Base-by-base conservation (phyloP, 2,329 filamentous ascomycete genomes). In the Fusarium abutilonis region DNA sequence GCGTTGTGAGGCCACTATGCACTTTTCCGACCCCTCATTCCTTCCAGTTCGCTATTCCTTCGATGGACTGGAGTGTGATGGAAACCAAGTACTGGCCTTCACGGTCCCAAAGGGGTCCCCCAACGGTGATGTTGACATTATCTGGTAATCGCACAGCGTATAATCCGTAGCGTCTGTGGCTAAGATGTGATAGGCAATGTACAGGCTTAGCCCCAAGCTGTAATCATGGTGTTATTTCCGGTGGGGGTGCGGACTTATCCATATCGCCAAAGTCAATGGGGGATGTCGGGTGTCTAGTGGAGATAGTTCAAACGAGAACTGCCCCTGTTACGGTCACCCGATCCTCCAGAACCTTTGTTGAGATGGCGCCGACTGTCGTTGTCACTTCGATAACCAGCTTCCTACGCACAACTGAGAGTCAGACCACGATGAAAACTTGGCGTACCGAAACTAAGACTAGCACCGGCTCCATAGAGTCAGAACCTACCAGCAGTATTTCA, bases 91-190 rank as follows among this genome's bases (percentile, higher is more conserved):
- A 13, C 9, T 32, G 5, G 23, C 31, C 11, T 51, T 51, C 9
- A 43, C 29, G 21, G 48, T 51, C 6, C 48, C 39, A 19, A 17
- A 32, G 19, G 28, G 38, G 15, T 29, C 19, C 23, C 39, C 39
- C 26, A 51, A 51, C 19, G 39, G 48, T 28, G 39, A 51, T 14
- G 39, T 40, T 26, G 39, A 51, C 19, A 26, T 51, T 29, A 51
- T 51, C 6, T 51, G 31, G 39, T 51, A 51, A 10, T 8, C 26
- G 15, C 28, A 17, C 23, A 19, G 15, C 32, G 17, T 10, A 19
- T 19, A 9, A 45, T 31, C 19, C 17, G 42, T 9, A 11, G 32
- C 28, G 13, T 34, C 29, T 14, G 29, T 19, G 34, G 34, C 34
- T 35, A 35, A 31, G 29, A 31, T 31, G 29, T 21, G 11, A 9